These are phyloP conservation scores for Geotrichum siamense DNA, from an alignment of 1,139 yeast species.

Conservation along the genomic window DNA sequence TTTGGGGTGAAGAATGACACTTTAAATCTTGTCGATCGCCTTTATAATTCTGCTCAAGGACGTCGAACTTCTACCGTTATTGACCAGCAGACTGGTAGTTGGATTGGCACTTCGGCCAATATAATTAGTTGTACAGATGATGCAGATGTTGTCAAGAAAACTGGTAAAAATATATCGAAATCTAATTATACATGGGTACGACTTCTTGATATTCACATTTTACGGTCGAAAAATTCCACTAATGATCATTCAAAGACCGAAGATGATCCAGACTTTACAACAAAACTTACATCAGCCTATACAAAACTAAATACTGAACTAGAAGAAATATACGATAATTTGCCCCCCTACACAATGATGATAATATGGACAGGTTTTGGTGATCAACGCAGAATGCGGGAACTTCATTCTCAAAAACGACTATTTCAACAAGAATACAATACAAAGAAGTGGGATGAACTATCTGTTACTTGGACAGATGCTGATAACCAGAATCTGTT, in stretches of 20 bases:
- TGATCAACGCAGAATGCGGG: slow-evolving; percentile 47
- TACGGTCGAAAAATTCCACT: slow-evolving; percentile 24
- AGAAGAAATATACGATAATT: slow-evolving; percentile 41
- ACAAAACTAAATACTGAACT: slow-evolving; percentile 42
- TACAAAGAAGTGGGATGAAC: slow-evolving; percentile 40
- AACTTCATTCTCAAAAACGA: slow-evolving; percentile 41
- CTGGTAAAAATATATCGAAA: slow-evolving; percentile 29
- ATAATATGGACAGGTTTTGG: slow-evolving; percentile 61
- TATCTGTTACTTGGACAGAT: slow-evolving; percentile 47
- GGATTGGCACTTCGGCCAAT: slow-evolving; percentile 34
- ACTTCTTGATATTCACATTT: slow-evolving; percentile 51
- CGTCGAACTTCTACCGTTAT: slow-evolving; percentile 30
- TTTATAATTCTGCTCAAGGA: slow-evolving; percentile 16
- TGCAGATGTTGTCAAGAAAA: slow-evolving; percentile 45
- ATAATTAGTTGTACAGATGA: slow-evolving; percentile 48
- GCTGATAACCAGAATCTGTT: slow-evolving; percentile 41
- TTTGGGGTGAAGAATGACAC: slow-evolving; percentile 44
- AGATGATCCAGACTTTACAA: slow-evolving; percentile 21
- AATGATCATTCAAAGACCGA: slow-evolving; percentile 11
- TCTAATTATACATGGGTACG: slow-evolving; percentile 49
- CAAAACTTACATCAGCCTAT: slow-evolving; percentile 22
- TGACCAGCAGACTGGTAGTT: slow-evolving; percentile 34
- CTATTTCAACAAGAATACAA: slow-evolving; percentile 40
- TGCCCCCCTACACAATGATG: slow-evolving; percentile 56
- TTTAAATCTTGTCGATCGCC: slow-evolving; percentile 21